Evolutionary conservation across 2,329 filamentous ascomycete species (phyloP).

Genomic region (Tolypocladium album): DNA sequence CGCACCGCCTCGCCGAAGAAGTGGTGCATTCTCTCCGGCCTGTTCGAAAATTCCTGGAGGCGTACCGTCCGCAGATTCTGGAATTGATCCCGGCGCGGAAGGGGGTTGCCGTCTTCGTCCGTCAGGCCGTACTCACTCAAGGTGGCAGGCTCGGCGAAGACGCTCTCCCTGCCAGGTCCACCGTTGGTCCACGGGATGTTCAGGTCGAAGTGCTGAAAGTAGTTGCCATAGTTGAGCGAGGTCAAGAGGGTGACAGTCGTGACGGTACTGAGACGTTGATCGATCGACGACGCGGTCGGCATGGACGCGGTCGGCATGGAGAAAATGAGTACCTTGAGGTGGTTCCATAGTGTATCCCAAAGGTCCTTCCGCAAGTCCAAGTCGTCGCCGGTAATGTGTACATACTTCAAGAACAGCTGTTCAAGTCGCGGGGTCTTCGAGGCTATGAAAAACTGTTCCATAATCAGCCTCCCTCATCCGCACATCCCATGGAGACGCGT

Average conservation of each 20-base stretch:
- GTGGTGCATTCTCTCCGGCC: slow-evolving; percentile 11
- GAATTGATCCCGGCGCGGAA: slow-evolving; percentile 7
- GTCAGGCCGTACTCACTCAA: neutral
- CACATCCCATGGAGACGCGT: neutral
- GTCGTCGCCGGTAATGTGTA: slow-evolving; percentile 9
- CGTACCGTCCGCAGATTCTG: slow-evolving; percentile 16
- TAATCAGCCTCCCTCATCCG: neutral
- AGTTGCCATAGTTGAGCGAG: slow-evolving; percentile 15
- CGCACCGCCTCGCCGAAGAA: slow-evolving; percentile 15
- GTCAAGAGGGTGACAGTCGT: slow-evolving; percentile 12
- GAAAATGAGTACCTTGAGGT: slow-evolving; percentile 17
- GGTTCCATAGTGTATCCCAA: slow-evolving; percentile 15
- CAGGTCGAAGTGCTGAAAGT: slow-evolving; percentile 19
- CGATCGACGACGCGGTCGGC: too few species aligned
- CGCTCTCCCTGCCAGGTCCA: slow-evolving; percentile 1
- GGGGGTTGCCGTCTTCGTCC: neutral
- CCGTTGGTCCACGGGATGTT: slow-evolving; percentile 14
- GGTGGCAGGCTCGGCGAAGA: neutral
- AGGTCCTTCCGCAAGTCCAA: slow-evolving; percentile 4
- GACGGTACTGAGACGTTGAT: slow-evolving; percentile 11
- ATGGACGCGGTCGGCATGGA: too few species aligned
- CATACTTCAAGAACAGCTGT: slow-evolving; percentile 19
- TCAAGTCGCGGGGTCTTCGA: slow-evolving; percentile 17
- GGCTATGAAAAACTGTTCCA: slow-evolving; percentile 13
- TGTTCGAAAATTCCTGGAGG: slow-evolving; percentile 13